These are phyloP conservation scores for Alternaria brassicae DNA, from an alignment of 2,329 filamentous ascomycete genomes.

Conservation along the genomic window DNA sequence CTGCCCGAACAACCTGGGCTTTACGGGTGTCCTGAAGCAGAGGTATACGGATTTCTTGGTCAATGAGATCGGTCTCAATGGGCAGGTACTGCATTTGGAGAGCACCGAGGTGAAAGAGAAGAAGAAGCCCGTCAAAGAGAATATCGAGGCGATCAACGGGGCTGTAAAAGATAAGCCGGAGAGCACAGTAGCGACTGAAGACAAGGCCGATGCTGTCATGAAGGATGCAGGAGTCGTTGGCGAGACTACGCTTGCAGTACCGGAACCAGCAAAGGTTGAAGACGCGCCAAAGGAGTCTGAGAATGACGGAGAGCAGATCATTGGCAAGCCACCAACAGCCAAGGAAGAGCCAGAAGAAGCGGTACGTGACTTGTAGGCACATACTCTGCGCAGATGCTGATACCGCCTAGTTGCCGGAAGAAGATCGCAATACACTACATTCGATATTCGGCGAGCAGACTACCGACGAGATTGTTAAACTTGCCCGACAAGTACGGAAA, in stretches of 20 bases:
- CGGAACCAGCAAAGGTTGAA: neutral
- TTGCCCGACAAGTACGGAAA: slow-evolving; percentile 63
- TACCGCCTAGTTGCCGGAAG: slow-evolving; percentile 42
- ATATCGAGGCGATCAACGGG: slow-evolving; percentile 14
- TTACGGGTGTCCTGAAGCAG: slow-evolving; percentile 71
- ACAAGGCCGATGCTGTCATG: slow-evolving; percentile 30
- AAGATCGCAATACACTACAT: slow-evolving; percentile 49
- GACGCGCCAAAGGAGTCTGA: slow-evolving; percentile 17
- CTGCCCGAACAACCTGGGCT: slow-evolving; percentile 63
- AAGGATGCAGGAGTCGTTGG: slow-evolving; percentile 18
- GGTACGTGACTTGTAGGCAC: slow-evolving; percentile 13
- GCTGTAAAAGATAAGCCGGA: slow-evolving; percentile 19
- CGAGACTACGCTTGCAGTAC: slow-evolving; percentile 23
- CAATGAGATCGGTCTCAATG: slow-evolving; percentile 82
- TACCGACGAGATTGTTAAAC: slow-evolving; percentile 59
- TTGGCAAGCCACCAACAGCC: slow-evolving; percentile 1
- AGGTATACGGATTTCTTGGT: slow-evolving; percentile 91
- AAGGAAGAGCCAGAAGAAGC: slow-evolving; percentile 23
- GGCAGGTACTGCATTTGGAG: slow-evolving; percentile 75
- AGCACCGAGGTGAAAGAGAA: slow-evolving; percentile 49
- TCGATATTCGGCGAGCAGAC: slow-evolving; percentile 61
- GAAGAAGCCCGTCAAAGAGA: slow-evolving; percentile 28
- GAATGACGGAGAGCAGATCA: neutral
- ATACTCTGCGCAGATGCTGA: slow-evolving; percentile 11
- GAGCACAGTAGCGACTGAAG: slow-evolving; percentile 28